Evolutionary conservation across 768 basidiomycete genomes (phyloP).

Genomic region (Termitomyces sp.): DNA sequence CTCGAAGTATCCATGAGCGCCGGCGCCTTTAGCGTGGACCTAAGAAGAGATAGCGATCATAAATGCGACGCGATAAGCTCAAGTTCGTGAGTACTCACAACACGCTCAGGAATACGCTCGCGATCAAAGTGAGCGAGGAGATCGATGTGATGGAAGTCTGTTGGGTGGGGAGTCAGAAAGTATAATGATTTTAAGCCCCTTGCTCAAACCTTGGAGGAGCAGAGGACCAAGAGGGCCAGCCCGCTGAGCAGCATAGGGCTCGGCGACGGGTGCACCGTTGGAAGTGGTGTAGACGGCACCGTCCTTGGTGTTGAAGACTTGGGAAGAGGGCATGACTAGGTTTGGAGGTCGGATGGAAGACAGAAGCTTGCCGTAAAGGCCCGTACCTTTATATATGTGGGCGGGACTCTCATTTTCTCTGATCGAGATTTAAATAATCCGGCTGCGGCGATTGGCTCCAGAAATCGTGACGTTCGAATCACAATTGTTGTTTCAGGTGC

Average conservation of each 20-base stretch:
- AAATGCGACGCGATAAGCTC: constrained; percentile 17
- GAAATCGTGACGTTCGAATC: neutral
- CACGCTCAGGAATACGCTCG: constrained; percentile 94
- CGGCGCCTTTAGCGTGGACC: constrained; percentile 90
- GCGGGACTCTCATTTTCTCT: neutral
- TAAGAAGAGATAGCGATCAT: constrained; percentile 23
- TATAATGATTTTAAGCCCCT: neutral
- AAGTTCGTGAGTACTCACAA: constrained; percentile 40
- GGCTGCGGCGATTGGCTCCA: neutral
- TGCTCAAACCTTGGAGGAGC: constrained; percentile 68
- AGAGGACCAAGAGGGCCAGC: constrained; percentile 76
- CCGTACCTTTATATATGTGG: neutral
- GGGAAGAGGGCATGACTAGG: constrained; percentile 25
- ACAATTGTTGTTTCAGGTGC: neutral
- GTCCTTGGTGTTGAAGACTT: constrained; percentile 49
- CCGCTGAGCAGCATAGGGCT: constrained; percentile 78
- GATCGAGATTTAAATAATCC: constrained; percentile 2
- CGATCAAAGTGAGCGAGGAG: constrained; percentile 89
- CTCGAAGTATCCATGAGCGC: constrained; percentile 91
- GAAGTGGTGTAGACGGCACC: constrained; percentile 77
- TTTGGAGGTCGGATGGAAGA: neutral
- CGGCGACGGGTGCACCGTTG: constrained; percentile 68
- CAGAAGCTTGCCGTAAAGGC: neutral
- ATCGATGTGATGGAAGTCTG: constrained; percentile 88
- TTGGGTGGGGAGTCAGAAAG: neutral